Evolutionary conservation across 208 protist genomes (phyloP).

Genomic region (Phytomonas sp.): DNA sequence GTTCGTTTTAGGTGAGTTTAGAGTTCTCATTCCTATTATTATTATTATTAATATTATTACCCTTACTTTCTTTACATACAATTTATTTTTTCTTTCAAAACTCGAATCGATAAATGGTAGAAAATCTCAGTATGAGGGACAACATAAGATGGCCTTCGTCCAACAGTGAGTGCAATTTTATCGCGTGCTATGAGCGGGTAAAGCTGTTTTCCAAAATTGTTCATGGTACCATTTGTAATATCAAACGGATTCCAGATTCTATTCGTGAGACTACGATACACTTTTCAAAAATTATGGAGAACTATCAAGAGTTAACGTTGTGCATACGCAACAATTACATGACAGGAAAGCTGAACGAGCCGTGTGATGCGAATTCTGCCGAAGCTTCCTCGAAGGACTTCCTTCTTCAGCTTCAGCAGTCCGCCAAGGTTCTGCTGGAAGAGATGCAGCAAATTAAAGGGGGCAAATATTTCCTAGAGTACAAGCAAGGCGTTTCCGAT

Average conservation of each 20-base stretch:
- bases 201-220: constrained; percentile 27
- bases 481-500: constrained; percentile 21
- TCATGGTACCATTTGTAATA: constrained; percentile 24
- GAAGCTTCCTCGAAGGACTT: constrained; percentile 10
- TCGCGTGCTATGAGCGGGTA: constrained; percentile 33
- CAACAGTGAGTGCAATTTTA: constrained; percentile 38
- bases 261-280: constrained; percentile 25
- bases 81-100: not conserved
- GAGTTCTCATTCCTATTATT: not conserved
- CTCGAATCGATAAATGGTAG: not conserved
- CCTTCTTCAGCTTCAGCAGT: constrained; percentile 18
- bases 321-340: constrained; percentile 32
- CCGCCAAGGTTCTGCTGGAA: constrained; percentile 23
- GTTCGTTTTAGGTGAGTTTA: not conserved
- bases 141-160: constrained; percentile 23
- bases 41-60: not conserved
- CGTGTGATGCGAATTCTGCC: not conserved
- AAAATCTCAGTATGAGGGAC: not conserved
- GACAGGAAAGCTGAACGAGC: not conserved
- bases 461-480: constrained; percentile 21
- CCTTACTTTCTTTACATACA: not conserved
- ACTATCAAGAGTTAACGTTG: constrained; percentile 36
- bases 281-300: constrained; percentile 26
- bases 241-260: constrained; percentile 19
- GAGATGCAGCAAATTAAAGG: constrained; percentile 30